Evolutionary conservation across 2,329 filamentous ascomycete species (phyloP).

Genomic region (Epichloe bromicola): DNA sequence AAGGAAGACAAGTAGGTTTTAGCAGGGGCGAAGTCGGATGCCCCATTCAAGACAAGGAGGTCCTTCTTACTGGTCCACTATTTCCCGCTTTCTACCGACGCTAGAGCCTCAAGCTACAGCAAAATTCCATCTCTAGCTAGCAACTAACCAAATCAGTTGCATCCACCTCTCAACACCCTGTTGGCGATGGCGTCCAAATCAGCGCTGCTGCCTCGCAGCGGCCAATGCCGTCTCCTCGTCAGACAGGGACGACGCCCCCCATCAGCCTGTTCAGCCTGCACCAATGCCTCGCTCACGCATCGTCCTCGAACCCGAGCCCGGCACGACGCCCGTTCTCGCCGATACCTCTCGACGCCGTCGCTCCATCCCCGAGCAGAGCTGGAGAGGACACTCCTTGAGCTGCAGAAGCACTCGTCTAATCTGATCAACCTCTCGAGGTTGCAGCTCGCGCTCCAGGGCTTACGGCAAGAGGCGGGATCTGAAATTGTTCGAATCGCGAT

Average conservation of each 20-base stretch:
- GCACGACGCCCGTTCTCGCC: constrained; percentile 10
- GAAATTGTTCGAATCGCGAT: constrained; percentile 48
- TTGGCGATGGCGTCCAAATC: constrained; percentile 19
- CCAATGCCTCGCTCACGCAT: constrained; percentile 10
- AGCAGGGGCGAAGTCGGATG: too few relatives aligned
- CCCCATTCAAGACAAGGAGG: too few relatives aligned
- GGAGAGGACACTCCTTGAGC: constrained; percentile 41
- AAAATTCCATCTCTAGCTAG: not conserved
- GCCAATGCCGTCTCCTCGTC: constrained; percentile 15
- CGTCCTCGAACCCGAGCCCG: constrained; percentile 9
- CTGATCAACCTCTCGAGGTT: constrained; percentile 57
- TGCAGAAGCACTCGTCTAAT: constrained; percentile 47
- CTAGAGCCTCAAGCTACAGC: not conserved
- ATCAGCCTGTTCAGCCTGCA: constrained; percentile 21
- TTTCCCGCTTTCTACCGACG: not conserved
- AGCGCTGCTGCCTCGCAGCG: constrained; percentile 15
- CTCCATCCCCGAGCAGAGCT: constrained; percentile 37
- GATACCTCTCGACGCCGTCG: constrained; percentile 17
- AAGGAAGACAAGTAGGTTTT: too few relatives aligned
- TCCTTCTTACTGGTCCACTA: not conserved
- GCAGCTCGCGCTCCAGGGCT: constrained; percentile 55
- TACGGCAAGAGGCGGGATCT: constrained; percentile 41
- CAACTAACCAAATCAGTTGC: not conserved
- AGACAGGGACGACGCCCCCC: constrained; percentile 7
- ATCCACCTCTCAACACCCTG: not conserved